These are phyloP conservation scores for Sequoiadendron giganteum DNA, from an alignment of 75 land plant genomes.

Conservation along the genomic window DNA sequence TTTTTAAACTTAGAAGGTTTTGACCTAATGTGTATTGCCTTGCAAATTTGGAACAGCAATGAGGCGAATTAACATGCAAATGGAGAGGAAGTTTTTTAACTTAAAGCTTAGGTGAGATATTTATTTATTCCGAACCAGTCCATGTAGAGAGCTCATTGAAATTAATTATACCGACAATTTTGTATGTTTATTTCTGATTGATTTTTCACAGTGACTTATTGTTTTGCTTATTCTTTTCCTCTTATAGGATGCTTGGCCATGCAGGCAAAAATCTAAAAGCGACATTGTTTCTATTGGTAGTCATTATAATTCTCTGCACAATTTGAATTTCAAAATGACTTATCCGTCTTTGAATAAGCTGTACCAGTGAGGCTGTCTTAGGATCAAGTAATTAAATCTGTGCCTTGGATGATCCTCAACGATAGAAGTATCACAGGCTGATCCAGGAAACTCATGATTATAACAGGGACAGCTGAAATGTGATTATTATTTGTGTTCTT, in stretches of 20 bases:
- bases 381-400: neutral
- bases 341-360: neutral
- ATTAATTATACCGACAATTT: neutral
- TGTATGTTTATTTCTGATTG: neutral
- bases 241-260: neutral
- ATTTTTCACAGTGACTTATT: neutral
- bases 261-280: neutral
- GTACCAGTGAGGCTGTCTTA: neutral
- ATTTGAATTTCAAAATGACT: neutral
- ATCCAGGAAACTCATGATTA: neutral
- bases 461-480: neutral
- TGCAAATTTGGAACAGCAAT: conserved; percentile 1
- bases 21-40: neutral
- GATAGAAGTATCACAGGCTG: neutral
- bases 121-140: neutral
- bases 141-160: neutral
- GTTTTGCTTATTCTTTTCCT: neutral
- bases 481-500: neutral
- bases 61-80: neutral
- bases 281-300: neutral
- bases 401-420: neutral
- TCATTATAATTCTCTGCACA: neutral
- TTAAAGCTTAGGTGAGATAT: conserved; percentile 7
- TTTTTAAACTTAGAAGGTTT: neutral
- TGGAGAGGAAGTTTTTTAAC: neutral